Conservation (phyloP, 257 asterid genomes). For the Jasminum sambac region DNA sequence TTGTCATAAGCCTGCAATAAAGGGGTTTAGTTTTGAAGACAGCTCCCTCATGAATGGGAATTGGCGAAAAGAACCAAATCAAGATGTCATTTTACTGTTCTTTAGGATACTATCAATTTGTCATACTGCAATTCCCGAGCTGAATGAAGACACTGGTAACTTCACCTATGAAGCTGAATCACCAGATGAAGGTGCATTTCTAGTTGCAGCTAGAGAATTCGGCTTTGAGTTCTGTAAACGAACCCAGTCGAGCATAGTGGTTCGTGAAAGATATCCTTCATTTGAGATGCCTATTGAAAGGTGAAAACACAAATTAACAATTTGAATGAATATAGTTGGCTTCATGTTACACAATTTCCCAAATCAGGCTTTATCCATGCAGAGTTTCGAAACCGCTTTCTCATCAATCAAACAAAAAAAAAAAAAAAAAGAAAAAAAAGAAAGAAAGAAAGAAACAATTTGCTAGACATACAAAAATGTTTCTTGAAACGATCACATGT, state of each 20-base stretch:
- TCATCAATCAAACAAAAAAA: too few relatives aligned
- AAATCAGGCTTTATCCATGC: too few relatives aligned
- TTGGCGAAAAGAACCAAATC: conserved; percentile 74
- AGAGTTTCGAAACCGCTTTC: too few relatives aligned
- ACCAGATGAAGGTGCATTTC: conserved; percentile 91
- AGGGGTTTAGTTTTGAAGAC: conserved; percentile 94
- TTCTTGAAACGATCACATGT: conserved; percentile 1
- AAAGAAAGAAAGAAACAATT: too few relatives aligned
- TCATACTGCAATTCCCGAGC: conserved; percentile 92
- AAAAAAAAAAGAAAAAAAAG: too few relatives aligned
- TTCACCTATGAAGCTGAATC: conserved; percentile 87
- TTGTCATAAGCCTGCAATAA: conserved; percentile 47
- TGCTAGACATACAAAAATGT: too few relatives aligned
- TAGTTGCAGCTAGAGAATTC: conserved; percentile 93
- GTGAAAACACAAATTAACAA: conserved; percentile 34
- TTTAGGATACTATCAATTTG: conserved; percentile 82
- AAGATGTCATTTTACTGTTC: conserved; percentile 61
- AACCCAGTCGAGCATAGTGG: conserved; percentile 71
- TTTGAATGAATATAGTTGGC: too few relatives aligned
- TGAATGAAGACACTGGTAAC: conserved; percentile 68
- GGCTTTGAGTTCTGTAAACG: conserved; percentile 91
- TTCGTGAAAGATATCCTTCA: conserved; percentile 73
- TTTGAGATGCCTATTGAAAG: conserved; percentile 69
- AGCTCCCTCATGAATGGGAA: conserved; percentile 73
- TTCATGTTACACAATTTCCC: too few relatives aligned